phyloP scores from a whole-genome alignment of 345 rosid species.

The Cardamine chenopodiifolia region DNA sequence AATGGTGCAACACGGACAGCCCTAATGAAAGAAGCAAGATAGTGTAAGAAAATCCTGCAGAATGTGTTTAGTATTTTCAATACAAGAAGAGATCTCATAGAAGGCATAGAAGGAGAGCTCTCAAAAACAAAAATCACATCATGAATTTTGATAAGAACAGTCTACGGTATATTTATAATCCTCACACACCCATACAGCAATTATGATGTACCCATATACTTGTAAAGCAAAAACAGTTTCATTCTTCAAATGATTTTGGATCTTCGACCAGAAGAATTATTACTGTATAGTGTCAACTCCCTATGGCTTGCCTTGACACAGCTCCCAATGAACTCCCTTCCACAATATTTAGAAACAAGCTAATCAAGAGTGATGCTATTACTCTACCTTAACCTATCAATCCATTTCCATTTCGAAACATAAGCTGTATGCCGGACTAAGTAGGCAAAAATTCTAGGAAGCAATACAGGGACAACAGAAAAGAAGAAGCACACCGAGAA shows the following conservation, averaged over 20 bases:
- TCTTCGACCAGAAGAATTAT: neutral
- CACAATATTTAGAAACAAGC: neutral
- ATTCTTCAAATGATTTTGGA: neutral
- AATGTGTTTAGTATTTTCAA: slow-evolving; percentile 9
- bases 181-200: slow-evolving; percentile 17
- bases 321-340: neutral
- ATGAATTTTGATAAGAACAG: neutral
- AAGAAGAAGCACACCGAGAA: neutral
- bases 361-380: slow-evolving; percentile 9
- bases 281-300: neutral
- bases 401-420: neutral
- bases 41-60: neutral
- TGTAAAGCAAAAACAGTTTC: neutral
- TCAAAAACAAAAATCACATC: slow-evolving; percentile 14
- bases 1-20: slow-evolving; percentile 98
- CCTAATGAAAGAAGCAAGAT: slow-evolving; percentile 52
- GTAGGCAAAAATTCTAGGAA: slow-evolving; percentile 1
- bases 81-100: neutral
- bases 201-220: neutral
- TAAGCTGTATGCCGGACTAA: neutral
- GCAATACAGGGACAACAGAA: neutral
- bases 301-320: neutral
- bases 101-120: slow-evolving; percentile 3
- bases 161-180: neutral
- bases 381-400: slow-evolving; percentile 15